Conservation (phyloP, 805 yeast species). For the Wickerhamiella azyma region DNA sequence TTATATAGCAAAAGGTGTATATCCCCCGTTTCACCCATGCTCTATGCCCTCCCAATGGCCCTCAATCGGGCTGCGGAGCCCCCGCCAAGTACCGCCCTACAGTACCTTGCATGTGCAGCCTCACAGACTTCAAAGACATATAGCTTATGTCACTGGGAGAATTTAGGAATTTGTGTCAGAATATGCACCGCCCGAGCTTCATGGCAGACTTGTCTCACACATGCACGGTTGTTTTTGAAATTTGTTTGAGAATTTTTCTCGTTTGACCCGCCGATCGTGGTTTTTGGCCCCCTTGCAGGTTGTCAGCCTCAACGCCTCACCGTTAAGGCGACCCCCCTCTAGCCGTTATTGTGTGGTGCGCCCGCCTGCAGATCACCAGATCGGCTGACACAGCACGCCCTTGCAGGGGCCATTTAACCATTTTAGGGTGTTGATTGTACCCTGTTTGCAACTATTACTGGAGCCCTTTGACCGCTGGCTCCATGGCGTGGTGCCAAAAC, state of each 20-base stretch:
- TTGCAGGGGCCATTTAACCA: background rate
- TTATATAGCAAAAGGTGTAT: too few species aligned
- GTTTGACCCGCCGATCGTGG: background rate
- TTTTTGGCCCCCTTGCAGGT: background rate
- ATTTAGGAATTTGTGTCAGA: background rate
- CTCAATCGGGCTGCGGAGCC: background rate
- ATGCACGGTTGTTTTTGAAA: background rate
- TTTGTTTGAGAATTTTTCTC: background rate
- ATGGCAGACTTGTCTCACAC: background rate
- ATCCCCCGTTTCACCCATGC: background rate
- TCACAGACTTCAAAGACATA: background rate
- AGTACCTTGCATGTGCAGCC: constrained; percentile 5
- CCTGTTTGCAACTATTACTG: background rate
- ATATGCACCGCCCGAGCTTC: background rate
- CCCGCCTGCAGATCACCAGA: background rate
- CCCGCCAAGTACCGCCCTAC: constrained; percentile 1
- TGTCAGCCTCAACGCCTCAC: background rate
- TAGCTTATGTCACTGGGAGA: background rate
- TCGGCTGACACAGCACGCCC: background rate
- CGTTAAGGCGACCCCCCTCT: background rate
- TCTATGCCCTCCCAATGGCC: background rate
- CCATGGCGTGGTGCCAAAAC: background rate
- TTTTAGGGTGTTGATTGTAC: background rate
- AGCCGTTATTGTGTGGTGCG: background rate
- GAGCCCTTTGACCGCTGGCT: background rate